These are phyloP conservation scores for Backusella macrospora DNA, from an alignment of 192 early-diverging fungal species.

Conservation along the genomic window DNA sequence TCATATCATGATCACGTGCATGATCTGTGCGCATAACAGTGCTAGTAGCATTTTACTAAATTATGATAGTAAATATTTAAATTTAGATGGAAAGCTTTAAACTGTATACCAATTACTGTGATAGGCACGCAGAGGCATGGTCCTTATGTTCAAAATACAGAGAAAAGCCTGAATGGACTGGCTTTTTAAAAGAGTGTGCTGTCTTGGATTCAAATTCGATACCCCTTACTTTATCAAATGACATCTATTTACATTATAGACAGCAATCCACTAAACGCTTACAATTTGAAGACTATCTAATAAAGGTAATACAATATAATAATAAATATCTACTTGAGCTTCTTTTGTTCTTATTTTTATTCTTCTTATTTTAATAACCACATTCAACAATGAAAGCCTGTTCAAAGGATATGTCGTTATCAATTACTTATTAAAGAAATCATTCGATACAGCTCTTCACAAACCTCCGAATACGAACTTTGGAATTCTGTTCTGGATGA, in stretches of 20 bases:
- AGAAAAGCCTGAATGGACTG: slow-evolving; percentile 28
- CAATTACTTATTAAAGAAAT: slow-evolving; percentile 75
- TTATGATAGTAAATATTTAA: not conserved
- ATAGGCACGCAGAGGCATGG: slow-evolving; percentile 26
- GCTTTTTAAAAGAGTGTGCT: slow-evolving; percentile 31
- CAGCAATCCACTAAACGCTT: slow-evolving; percentile 19
- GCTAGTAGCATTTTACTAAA: not conserved
- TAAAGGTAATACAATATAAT: slow-evolving; percentile 29
- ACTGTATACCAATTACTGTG: slow-evolving; percentile 31
- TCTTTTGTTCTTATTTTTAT: slow-evolving; percentile 2
- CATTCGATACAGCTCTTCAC: slow-evolving; percentile 49
- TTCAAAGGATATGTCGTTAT: slow-evolving; percentile 92
- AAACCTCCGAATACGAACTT: slow-evolving; percentile 39
- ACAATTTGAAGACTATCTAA: slow-evolving; percentile 41
- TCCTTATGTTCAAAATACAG: slow-evolving; percentile 30
- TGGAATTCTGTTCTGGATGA: slow-evolving; percentile 32
- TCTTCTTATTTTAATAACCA: not conserved
- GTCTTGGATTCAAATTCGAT: slow-evolving; percentile 8
- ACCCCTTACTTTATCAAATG: slow-evolving; percentile 1
- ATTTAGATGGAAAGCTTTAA: slow-evolving; percentile 21
- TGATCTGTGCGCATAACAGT: not conserved
- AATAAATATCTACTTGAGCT: not conserved
- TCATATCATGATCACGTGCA: not conserved
- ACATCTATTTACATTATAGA: not conserved
- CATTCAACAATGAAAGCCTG: slow-evolving; percentile 53